Evolutionary conservation across 2,329 filamentous ascomycete species (phyloP).

Genomic region (Botryosphaeria dothidea): DNA sequence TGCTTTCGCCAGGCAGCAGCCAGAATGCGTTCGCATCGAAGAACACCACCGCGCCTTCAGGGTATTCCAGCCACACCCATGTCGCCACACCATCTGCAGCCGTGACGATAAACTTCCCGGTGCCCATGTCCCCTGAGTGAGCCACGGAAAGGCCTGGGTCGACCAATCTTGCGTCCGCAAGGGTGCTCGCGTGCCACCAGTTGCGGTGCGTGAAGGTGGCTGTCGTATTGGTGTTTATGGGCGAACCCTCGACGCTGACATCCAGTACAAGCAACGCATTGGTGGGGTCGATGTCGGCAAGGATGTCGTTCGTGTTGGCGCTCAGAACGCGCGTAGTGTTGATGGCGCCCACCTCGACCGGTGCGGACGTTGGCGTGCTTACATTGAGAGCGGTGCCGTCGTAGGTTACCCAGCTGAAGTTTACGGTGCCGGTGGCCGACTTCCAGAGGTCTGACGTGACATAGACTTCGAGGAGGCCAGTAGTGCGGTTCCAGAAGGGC

Average conservation of each 20-base stretch:
- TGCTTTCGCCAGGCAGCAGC: slow-evolving; percentile 47
- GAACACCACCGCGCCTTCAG: slow-evolving; percentile 48
- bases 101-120: slow-evolving; percentile 46
- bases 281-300: slow-evolving; percentile 31
- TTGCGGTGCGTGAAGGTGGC: slow-evolving; percentile 51
- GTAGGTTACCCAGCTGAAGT: slow-evolving; percentile 55
- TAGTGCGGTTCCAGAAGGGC: slow-evolving; percentile 55
- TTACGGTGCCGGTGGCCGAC: slow-evolving; percentile 47
- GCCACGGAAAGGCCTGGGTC: slow-evolving; percentile 50
- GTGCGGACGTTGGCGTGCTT: slow-evolving; percentile 32
- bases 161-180: slow-evolving; percentile 48
- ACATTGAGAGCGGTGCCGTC: slow-evolving; percentile 46
- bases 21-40: slow-evolving; percentile 59
- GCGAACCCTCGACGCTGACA: slow-evolving; percentile 46
- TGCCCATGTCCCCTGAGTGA: slow-evolving; percentile 29
- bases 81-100: slow-evolving; percentile 52
- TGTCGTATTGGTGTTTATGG: slow-evolving; percentile 47
- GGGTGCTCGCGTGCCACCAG: slow-evolving; percentile 50
- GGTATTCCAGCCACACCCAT: slow-evolving; percentile 59
- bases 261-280: slow-evolving; percentile 48
- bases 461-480: slow-evolving; percentile 54
- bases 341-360: slow-evolving; percentile 51
- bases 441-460: slow-evolving; percentile 61
- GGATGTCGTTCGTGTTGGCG: slow-evolving; percentile 39
- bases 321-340: slow-evolving; percentile 54